Evolutionary conservation across 1,284 basidiomycete genomes (phyloP).

Genomic region (Ceratobasidium papillatum): DNA sequence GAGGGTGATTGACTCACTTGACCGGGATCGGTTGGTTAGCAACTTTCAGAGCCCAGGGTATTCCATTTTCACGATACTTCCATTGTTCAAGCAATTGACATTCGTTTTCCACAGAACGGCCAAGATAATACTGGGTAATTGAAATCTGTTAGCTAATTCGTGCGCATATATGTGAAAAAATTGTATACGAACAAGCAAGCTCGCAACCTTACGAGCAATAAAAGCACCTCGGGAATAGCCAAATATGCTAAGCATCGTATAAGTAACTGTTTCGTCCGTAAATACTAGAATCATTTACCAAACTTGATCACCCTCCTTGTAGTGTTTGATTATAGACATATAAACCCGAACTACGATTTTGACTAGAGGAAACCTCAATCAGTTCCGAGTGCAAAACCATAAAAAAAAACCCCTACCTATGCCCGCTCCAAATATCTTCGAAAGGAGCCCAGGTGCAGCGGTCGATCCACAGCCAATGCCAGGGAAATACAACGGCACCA

Average conservation of each 20-base stretch:
- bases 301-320: conserved; percentile 16
- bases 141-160: background rate
- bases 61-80: conserved; percentile 4
- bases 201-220: conserved; percentile 42
- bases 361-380: conserved; percentile 12
- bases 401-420: background rate
- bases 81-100: conserved; percentile 16
- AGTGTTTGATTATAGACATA: conserved; percentile 11
- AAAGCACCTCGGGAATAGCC: conserved; percentile 41
- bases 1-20: background rate
- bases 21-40: background rate
- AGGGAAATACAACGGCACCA: background rate
- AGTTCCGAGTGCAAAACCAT: background rate
- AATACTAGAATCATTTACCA: background rate
- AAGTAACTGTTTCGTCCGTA: background rate
- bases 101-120: conserved; percentile 15
- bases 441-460: background rate
- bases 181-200: conserved; percentile 33
- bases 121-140: background rate
- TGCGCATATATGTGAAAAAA: background rate
- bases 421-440: conserved; percentile 8
- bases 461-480: conserved; percentile 20
- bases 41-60: background rate
- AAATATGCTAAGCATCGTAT: conserved; percentile 6
- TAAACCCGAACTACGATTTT: conserved; percentile 16